These are phyloP conservation scores for Decorospora gaudefroyi DNA, from an alignment of 2,329 filamentous ascomycete species.

Conservation along the genomic window DNA sequence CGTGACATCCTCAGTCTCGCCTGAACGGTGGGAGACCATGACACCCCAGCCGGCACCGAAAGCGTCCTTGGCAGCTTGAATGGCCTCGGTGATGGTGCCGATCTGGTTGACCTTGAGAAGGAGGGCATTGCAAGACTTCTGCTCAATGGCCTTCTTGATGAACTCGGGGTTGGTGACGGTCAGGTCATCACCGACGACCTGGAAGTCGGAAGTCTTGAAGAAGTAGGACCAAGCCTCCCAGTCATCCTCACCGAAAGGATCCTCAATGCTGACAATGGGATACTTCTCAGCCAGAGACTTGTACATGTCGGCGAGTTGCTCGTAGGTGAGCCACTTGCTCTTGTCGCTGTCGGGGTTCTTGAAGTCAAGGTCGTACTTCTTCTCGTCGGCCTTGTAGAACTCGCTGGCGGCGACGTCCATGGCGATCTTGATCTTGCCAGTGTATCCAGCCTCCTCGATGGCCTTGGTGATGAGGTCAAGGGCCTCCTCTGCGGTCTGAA, in stretches of 20 bases:
- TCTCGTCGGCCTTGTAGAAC: slow-evolving; percentile 94
- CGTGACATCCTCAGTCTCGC: slow-evolving; percentile 99
- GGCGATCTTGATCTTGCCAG: slow-evolving; percentile 94
- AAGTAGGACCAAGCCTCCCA: slow-evolving; percentile 99
- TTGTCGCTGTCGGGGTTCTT: slow-evolving; percentile 99
- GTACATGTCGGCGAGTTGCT: slow-evolving; percentile 94
- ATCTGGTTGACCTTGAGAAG: slow-evolving; percentile 99
- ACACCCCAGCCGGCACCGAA: slow-evolving; percentile 94
- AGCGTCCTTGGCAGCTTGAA: slow-evolving; percentile 98
- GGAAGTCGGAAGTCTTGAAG: slow-evolving; percentile 98
- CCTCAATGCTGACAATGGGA: slow-evolving; percentile 98
- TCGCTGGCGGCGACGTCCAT: slow-evolving; percentile 99
- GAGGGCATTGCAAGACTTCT: slow-evolving; percentile 97
- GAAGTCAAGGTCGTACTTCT: slow-evolving; percentile 99
- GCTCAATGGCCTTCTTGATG: slow-evolving; percentile 99
- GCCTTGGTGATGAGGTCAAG: slow-evolving; percentile 93
- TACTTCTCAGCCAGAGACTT: slow-evolving; percentile 87
- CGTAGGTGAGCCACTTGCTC: slow-evolving; percentile 97
- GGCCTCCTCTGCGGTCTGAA: slow-evolving; percentile 94
- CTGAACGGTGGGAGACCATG: slow-evolving; percentile 99
- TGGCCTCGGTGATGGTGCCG: slow-evolving; percentile 96
- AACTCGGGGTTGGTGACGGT: slow-evolving; percentile 98
- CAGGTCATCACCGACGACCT: slow-evolving; percentile 98
- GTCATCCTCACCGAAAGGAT: slow-evolving; percentile 99
- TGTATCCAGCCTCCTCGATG: slow-evolving; percentile 95